Evolutionary conservation across 2,329 filamentous ascomycete genomes (phyloP).

Genomic region (Aspergillus calidoustus): DNA sequence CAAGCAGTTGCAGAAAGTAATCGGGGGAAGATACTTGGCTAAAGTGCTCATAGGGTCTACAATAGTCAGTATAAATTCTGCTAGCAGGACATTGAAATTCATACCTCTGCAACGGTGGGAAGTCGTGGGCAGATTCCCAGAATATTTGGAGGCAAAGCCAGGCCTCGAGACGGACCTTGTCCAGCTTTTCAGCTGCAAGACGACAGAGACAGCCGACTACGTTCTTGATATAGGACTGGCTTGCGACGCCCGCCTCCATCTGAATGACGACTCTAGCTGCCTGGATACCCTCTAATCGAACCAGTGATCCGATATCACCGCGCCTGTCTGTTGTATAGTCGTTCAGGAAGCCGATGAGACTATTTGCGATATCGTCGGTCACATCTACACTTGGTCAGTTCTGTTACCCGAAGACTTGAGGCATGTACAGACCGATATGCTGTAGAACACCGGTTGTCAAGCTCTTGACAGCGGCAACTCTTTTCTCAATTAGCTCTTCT

Average conservation of each 20-base stretch:
- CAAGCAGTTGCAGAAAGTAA: slow-evolving; percentile 50
- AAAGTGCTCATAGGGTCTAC: slow-evolving; percentile 48
- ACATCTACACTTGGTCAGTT: slow-evolving; percentile 35
- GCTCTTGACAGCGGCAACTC: slow-evolving; percentile 46
- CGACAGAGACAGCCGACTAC: slow-evolving; percentile 59
- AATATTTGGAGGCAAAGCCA: slow-evolving; percentile 49
- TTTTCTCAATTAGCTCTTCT: slow-evolving; percentile 47
- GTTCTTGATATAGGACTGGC: slow-evolving; percentile 28
- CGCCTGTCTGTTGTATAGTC: slow-evolving; percentile 91
- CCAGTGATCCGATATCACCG: slow-evolving; percentile 87
- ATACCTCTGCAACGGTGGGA: slow-evolving; percentile 49
- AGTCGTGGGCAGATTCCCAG: slow-evolving; percentile 42
- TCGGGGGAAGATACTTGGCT: slow-evolving; percentile 49
- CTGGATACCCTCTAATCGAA: slow-evolving; percentile 77
- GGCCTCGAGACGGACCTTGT: slow-evolving; percentile 72
- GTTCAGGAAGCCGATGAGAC: slow-evolving; percentile 60
- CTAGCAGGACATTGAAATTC: background rate
- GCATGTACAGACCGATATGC: slow-evolving; percentile 37
- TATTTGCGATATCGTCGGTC: slow-evolving; percentile 33
- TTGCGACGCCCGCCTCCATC: slow-evolving; percentile 18
- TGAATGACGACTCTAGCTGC: slow-evolving; percentile 56
- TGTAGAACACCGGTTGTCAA: slow-evolving; percentile 44
- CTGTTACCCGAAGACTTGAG: background rate
- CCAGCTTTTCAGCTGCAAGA: slow-evolving; percentile 84
- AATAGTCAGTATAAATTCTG: slow-evolving; percentile 28